phyloP scores from a whole-genome alignment of 2,329 filamentous ascomycete species.

The Metarhizium brunneum region DNA sequence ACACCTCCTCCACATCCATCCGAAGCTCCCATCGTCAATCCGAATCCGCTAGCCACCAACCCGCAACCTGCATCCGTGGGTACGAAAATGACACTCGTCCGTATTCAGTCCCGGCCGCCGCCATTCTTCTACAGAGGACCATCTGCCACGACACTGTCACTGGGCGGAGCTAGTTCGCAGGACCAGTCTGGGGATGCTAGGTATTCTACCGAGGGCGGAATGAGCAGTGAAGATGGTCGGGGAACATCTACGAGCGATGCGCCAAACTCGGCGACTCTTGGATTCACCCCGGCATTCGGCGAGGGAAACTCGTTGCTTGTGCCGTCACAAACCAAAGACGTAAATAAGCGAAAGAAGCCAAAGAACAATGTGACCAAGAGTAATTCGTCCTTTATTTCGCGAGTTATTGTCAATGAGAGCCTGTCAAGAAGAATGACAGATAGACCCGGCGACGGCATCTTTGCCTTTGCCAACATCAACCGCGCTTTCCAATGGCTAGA shows the following conservation, averaged over 20 bases:
- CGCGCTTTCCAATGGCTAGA: constrained; percentile 95
- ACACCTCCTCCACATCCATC: constrained; percentile 94
- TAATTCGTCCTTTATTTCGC: constrained; percentile 96
- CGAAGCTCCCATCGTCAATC: constrained; percentile 76
- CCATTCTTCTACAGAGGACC: constrained; percentile 46
- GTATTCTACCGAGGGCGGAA: constrained; percentile 49
- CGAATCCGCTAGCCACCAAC: constrained; percentile 82
- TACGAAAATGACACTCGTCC: constrained; percentile 73
- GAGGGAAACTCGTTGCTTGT: constrained; percentile 72
- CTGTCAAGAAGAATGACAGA: constrained; percentile 73
- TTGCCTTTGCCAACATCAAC: constrained; percentile 93
- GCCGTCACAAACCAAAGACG: constrained; percentile 55
- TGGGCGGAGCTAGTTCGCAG: constrained; percentile 27
- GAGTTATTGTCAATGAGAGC: constrained; percentile 83
- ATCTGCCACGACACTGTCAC: constrained; percentile 39
- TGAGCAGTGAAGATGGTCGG: constrained; percentile 48
- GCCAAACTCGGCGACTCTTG: constrained; percentile 29
- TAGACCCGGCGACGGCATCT: constrained; percentile 67
- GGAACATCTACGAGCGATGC: constrained; percentile 44
- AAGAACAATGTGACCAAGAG: constrained; percentile 99
- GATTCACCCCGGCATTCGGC: constrained; percentile 63
- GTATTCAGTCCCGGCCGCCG: constrained; percentile 53
- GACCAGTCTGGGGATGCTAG: constrained; percentile 53
- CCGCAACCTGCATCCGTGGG: constrained; percentile 77
- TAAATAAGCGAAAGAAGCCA: constrained; percentile 77